phyloP scores from a whole-genome alignment of 805 yeast genomes.

The Candida gorgasii region DNA sequence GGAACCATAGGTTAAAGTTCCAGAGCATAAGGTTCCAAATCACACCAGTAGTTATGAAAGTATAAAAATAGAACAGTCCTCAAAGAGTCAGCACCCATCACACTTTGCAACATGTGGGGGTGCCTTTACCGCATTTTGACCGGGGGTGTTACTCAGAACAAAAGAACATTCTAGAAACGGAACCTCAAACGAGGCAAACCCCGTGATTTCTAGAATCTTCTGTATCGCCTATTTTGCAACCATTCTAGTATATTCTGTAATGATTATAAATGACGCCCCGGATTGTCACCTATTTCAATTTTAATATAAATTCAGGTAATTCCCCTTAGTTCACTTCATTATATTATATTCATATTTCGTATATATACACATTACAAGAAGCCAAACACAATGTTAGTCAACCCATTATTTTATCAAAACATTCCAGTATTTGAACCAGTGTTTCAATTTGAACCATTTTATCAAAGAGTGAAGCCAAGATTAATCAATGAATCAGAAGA shows the following conservation, averaged over 20 bases:
- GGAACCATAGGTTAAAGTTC: too few relatives aligned
- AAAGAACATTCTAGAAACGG: not conserved
- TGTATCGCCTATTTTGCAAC: conserved; percentile 5
- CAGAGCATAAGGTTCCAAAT: too few relatives aligned
- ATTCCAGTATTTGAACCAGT: conserved; percentile 13
- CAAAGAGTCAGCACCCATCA: too few relatives aligned
- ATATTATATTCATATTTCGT: not conserved
- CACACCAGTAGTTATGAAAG: too few relatives aligned
- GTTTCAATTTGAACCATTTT: conserved; percentile 5
- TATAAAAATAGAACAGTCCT: too few relatives aligned
- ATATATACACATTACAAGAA: not conserved
- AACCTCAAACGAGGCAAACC: not conserved
- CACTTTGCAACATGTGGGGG: too few relatives aligned
- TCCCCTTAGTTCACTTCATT: conserved; percentile 1
- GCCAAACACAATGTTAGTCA: conserved; percentile 16
- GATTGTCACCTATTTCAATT: not conserved
- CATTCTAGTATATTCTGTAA: conserved; percentile 10
- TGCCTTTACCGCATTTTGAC: too few relatives aligned
- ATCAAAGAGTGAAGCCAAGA: conserved; percentile 22
- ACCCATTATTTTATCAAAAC: conserved; percentile 17
- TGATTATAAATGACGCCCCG: conserved; percentile 1
- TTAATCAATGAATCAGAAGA: conserved; percentile 38
- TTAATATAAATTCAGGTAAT: conserved; percentile 7
- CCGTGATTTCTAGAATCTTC: conserved; percentile 13
- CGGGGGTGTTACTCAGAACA: too few relatives aligned